A percentile compares a stretch with the other conserved stretches of the same genome.
Conservation (phyloP, 2,329 filamentous ascomycete genomes). For the Fonsecaea multimorphosa region DNA sequence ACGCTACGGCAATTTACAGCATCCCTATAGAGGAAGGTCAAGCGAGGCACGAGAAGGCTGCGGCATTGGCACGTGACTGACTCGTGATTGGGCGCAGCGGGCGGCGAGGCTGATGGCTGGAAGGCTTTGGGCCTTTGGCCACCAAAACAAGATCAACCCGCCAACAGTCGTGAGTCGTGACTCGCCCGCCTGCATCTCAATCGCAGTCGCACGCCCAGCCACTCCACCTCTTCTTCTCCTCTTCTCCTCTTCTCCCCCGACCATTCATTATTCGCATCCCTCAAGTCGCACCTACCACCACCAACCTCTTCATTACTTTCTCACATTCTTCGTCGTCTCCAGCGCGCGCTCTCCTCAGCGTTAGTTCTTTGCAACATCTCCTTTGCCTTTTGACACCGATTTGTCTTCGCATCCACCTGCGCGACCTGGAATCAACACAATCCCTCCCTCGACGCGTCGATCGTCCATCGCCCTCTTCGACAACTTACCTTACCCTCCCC, state of each 20-base stretch:
- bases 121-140: not conserved
- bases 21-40: not conserved
- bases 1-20: constrained; percentile 8
- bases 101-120: no score
- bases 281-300: not conserved
- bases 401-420: not conserved
- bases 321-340: constrained; percentile 2
- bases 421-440: not conserved
- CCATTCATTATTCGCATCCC: not conserved
- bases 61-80: no score
- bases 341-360: not conserved
- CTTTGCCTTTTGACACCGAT: not conserved
- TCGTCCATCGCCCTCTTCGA: not conserved
- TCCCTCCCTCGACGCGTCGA: constrained; percentile 31
- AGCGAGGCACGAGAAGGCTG: not conserved
- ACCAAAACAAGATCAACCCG: not conserved
- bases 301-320: not conserved
- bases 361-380: not conserved
- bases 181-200: not conserved
- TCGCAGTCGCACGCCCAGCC: not conserved
- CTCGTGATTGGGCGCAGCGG: not conserved
- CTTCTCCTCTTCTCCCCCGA: not conserved
- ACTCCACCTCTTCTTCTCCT: not conserved
- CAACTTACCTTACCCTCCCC: not conserved
- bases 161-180: no score